A percentile compares a stretch with the other conserved stretches of the same genome.
phyloP scores from a whole-genome alignment of 257 asterid species.

The Avicennia marina region DNA sequence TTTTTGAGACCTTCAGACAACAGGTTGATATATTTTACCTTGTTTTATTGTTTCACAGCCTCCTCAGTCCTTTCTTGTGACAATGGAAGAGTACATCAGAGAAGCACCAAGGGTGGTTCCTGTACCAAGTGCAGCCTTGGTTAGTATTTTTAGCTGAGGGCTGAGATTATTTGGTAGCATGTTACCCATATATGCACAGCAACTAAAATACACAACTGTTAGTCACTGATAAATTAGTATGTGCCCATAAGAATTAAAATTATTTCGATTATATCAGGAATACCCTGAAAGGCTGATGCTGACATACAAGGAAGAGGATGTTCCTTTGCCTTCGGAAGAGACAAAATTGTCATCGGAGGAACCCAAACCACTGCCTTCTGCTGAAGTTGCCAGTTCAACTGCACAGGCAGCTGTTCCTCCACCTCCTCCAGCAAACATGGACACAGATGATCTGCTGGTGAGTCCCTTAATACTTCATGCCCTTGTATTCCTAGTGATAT shows the following conservation, averaged over 20 bases:
- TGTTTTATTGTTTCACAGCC: slow-evolving; percentile 38
- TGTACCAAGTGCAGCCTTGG: slow-evolving; percentile 45
- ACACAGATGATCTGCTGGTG: slow-evolving; percentile 83
- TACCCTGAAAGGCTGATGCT: slow-evolving; percentile 93
- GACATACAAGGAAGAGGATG: slow-evolving; percentile 91
- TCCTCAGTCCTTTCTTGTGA: slow-evolving; percentile 56
- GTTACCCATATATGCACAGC: background rate
- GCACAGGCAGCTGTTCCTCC: slow-evolving; percentile 40
- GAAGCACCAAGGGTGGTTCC: slow-evolving; percentile 69
- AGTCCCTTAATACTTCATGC: slow-evolving; percentile 9
- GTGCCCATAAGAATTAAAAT: slow-evolving; percentile 3
- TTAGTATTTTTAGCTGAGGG: slow-evolving; percentile 25
- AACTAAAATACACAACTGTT: background rate
- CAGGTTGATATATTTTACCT: background rate
- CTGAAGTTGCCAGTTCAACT: slow-evolving; percentile 40
- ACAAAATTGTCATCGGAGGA: slow-evolving; percentile 39
- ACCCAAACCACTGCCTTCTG: slow-evolving; percentile 39
- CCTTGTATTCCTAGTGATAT: slow-evolving; percentile 5
- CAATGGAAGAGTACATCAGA: slow-evolving; percentile 65
- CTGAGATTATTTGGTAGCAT: background rate
- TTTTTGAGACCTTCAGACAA: slow-evolving; percentile 15
- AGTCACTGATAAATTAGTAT: background rate
- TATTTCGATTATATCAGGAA: slow-evolving; percentile 45
- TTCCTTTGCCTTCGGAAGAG: slow-evolving; percentile 59
- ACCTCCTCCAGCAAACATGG: slow-evolving; percentile 46